phyloP scores from a whole-genome alignment of 2,329 filamentous ascomycete genomes.

The Fusarium clavum region DNA sequence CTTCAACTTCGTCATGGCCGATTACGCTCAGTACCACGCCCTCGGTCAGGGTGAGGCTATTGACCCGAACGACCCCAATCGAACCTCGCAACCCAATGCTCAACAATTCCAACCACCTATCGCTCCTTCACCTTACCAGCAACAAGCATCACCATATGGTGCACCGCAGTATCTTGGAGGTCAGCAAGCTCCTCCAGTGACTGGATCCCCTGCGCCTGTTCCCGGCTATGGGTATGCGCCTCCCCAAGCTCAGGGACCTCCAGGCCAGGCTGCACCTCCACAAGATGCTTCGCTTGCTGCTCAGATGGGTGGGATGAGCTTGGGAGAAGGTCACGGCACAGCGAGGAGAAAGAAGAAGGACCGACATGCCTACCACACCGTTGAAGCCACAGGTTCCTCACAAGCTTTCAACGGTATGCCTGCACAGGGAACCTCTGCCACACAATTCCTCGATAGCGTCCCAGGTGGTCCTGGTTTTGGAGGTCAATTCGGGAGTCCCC shows the following conservation, averaged over 20 bases:
- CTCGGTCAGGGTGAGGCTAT: slow-evolving; percentile 66
- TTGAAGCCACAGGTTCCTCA: slow-evolving; percentile 77
- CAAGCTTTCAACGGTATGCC: slow-evolving; percentile 78
- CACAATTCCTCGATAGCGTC: slow-evolving; percentile 54
- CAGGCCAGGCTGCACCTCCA: slow-evolving; percentile 48
- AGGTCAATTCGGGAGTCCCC: slow-evolving; percentile 60
- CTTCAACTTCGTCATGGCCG: slow-evolving; percentile 59
- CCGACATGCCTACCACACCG: slow-evolving; percentile 88
- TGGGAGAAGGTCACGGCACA: slow-evolving; percentile 65
- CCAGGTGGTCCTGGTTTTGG: slow-evolving; percentile 50
- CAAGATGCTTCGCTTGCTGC: slow-evolving; percentile 68
- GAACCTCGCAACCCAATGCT: slow-evolving; percentile 61
- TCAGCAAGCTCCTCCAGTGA: slow-evolving; percentile 47
- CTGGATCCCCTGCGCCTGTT: slow-evolving; percentile 43
- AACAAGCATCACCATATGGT: slow-evolving; percentile 54
- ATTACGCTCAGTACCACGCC: slow-evolving; percentile 67
- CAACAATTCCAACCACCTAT: slow-evolving; percentile 68
- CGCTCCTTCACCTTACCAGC: slow-evolving; percentile 66
- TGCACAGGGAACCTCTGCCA: slow-evolving; percentile 63
- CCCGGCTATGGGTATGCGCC: slow-evolving; percentile 47
- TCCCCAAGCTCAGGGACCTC: slow-evolving; percentile 44
- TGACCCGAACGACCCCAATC: slow-evolving; percentile 66
- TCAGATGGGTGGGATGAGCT: slow-evolving; percentile 82
- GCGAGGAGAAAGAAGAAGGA: slow-evolving; percentile 89
- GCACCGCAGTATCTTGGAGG: slow-evolving; percentile 56